phyloP scores from a whole-genome alignment of 2,329 filamentous ascomycete genomes.

The Hypoxylon sp. region DNA sequence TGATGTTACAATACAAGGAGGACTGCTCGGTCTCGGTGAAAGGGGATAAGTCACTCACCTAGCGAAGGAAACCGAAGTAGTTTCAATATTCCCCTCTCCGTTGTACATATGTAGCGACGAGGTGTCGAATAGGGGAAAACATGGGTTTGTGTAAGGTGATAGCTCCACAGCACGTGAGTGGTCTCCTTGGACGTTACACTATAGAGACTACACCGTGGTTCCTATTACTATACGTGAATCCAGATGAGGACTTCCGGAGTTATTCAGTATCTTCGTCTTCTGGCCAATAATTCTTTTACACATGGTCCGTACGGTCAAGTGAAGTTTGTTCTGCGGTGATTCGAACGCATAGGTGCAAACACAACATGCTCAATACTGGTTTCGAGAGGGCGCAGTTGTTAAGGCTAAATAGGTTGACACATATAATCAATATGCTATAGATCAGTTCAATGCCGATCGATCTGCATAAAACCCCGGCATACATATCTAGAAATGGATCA shows the following conservation, averaged over 20 bases:
- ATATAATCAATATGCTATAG: slow-evolving; percentile 6
- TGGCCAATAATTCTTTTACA: slow-evolving; percentile 26
- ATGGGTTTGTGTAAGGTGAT: slow-evolving; percentile 20
- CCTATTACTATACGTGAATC: slow-evolving; percentile 14
- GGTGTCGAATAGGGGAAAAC: not conserved
- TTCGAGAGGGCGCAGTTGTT: slow-evolving; percentile 12
- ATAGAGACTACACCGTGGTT: slow-evolving; percentile 15
- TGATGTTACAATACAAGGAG: slow-evolving; percentile 16
- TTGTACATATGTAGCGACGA: slow-evolving; percentile 16
- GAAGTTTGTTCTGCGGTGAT: slow-evolving; percentile 10
- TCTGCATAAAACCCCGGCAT: not conserved
- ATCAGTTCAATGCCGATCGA: slow-evolving; percentile 4
- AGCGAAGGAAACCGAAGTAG: slow-evolving; percentile 3
- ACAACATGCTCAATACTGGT: slow-evolving; percentile 10
- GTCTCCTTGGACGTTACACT: slow-evolving; percentile 7
- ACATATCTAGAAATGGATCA: not conserved
- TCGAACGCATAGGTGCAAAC: slow-evolving; percentile 1
- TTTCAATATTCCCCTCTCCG: slow-evolving; percentile 3
- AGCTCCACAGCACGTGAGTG: slow-evolving; percentile 22
- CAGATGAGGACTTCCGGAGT: slow-evolving; percentile 19
- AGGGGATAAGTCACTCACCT: not conserved
- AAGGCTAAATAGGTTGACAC: slow-evolving; percentile 29
- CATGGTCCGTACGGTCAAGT: slow-evolving; percentile 18
- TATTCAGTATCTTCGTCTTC: slow-evolving; percentile 6
- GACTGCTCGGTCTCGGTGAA: not conserved